These are phyloP conservation scores for Arthrinium phaeospermum DNA, from an alignment of 2,329 filamentous ascomycete genomes.

Conservation along the genomic window DNA sequence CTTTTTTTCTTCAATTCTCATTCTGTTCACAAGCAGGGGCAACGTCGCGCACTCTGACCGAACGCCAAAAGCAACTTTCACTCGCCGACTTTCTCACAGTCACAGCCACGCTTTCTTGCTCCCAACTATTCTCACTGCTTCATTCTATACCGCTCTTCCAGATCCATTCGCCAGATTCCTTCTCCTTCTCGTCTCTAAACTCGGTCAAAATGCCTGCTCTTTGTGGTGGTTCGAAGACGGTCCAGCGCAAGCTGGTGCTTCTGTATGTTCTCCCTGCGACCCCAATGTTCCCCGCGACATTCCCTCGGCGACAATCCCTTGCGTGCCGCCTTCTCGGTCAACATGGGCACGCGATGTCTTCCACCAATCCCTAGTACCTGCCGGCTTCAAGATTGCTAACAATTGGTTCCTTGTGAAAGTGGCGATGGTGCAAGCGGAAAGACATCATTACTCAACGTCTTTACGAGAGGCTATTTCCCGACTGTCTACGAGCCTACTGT, in stretches of 20 bases:
- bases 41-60: background rate
- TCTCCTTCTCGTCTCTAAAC: background rate
- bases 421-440: constrained; percentile 97
- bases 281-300: constrained; percentile 22
- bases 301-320: background rate
- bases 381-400: background rate
- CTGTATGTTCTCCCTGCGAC: constrained; percentile 63
- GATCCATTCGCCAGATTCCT: background rate
- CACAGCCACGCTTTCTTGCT: background rate
- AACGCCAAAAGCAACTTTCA: background rate
- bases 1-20: background rate
- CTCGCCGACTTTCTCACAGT: background rate
- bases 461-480: constrained; percentile 98
- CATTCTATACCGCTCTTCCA: background rate
- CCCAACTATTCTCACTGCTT: background rate
- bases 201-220: constrained; percentile 48
- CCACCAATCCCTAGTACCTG: background rate
- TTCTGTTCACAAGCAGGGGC: background rate
- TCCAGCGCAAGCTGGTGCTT: constrained; percentile 95
- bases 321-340: background rate
- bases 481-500: constrained; percentile 98
- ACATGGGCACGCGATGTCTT: background rate
- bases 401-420: constrained; percentile 52
- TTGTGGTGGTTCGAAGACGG: constrained; percentile 79
- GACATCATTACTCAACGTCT: constrained; percentile 96